Evolutionary conservation across 2,329 filamentous ascomycete species (phyloP).

Genomic region (Trichoderma cornu-damae): DNA sequence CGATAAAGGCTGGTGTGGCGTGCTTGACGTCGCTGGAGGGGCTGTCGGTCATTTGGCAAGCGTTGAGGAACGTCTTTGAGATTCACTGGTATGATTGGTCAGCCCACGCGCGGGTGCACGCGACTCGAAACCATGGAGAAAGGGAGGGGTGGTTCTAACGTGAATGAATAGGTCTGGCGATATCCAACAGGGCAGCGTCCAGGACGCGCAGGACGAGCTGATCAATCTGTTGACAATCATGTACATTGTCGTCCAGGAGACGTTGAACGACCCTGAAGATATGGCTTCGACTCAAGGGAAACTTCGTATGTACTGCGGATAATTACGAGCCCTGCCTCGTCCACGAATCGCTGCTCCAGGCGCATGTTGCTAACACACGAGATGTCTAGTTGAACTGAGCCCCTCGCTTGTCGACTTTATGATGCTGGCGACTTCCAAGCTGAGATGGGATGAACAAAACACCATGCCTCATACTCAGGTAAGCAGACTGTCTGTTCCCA

Average conservation of each 20-base stretch:
- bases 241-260: conserved; percentile 55
- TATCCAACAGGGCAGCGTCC: conserved; percentile 39
- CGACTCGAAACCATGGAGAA: background rate
- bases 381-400: conserved; percentile 47
- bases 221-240: conserved; percentile 60
- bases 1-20: conserved; percentile 52
- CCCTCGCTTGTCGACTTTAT: conserved; percentile 69
- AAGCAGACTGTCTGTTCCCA: too few relatives aligned
- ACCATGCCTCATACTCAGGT: conserved; percentile 59
- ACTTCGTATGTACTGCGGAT: conserved; percentile 42
- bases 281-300: conserved; percentile 44
- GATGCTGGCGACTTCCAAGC: conserved; percentile 60
- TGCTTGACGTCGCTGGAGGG: conserved; percentile 49
- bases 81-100: conserved; percentile 45
- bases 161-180: conserved; percentile 42
- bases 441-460: conserved; percentile 68
- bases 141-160: conserved; percentile 28
- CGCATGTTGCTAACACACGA: conserved; percentile 20
- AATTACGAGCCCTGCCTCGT: background rate
- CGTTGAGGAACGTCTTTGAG: conserved; percentile 46
- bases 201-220: conserved; percentile 54
- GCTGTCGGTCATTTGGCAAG: conserved; percentile 47
- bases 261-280: conserved; percentile 47
- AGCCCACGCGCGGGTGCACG: background rate
- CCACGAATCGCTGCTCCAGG: background rate